Percentiles rank a stretch among this genome's conserved stretches.
phyloP scores from a whole-genome alignment of 163 green algal genomes.

The Trebouxia gelatinosa region DNA sequence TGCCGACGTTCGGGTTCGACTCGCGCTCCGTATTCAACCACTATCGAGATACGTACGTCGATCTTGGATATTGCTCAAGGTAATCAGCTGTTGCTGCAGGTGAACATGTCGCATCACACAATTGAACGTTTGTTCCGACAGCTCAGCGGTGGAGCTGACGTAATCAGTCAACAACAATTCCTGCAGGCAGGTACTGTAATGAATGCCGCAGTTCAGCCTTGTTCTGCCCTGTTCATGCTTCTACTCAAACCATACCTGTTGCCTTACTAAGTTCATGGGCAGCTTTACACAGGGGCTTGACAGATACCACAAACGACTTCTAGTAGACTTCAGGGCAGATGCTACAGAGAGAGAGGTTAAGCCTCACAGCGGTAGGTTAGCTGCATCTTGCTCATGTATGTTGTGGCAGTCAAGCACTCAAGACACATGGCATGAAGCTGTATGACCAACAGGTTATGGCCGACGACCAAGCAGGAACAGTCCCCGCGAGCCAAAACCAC shows the following conservation, averaged over 20 bases:
- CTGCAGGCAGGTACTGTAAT: constrained; percentile 11
- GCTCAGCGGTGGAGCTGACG: not conserved
- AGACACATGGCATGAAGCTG: too few species aligned
- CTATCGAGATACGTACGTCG: too few species aligned
- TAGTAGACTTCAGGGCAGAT: not conserved
- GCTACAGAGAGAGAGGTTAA: not conserved
- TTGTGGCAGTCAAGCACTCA: too few species aligned
- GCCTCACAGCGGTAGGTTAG: not conserved
- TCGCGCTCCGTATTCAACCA: too few species aligned
- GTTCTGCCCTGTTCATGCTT: not conserved
- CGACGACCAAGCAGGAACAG: too few species aligned
- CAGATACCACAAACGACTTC: not conserved
- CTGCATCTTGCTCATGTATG: too few species aligned
- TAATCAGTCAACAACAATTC: not conserved
- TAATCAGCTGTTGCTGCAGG: too few species aligned
- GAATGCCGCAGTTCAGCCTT: not conserved
- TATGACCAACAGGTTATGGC: too few species aligned
- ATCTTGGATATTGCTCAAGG: too few species aligned
- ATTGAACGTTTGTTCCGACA: not conserved
- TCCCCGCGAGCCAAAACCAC: too few species aligned
- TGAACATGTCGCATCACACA: not conserved
- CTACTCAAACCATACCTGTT: not conserved
- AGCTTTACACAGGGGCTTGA: not conserved
- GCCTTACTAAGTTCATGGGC: not conserved
- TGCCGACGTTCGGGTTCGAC: too few species aligned